Percentiles rank a stretch among this genome's conserved stretches.
Evolutionary conservation across 139 green algal species (phyloP).

Genomic region (Dunaliella sp.): DNA sequence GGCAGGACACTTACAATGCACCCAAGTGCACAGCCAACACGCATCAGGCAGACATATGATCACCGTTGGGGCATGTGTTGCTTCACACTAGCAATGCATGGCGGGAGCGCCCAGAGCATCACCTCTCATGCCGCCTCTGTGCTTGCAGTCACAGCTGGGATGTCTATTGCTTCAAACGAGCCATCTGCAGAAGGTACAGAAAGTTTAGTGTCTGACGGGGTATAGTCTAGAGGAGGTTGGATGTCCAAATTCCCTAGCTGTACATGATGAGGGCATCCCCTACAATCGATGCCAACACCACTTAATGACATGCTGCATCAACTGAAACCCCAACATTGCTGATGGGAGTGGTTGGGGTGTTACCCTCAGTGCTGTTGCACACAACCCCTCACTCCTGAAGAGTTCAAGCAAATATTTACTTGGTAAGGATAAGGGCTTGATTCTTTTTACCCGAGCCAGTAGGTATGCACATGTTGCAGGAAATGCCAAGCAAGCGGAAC

Average conservation of each 20-base stretch:
- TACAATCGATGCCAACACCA: not conserved
- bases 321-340: not conserved
- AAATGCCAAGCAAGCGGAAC: too few relatives aligned
- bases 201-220: not conserved
- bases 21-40: too few relatives aligned
- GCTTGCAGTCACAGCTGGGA: slow-evolving; percentile 15
- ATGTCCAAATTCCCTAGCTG: not conserved
- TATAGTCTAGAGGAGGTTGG: not conserved
- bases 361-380: not conserved
- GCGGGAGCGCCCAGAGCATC: too few relatives aligned
- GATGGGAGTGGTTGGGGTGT: not conserved
- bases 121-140: not conserved
- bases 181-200: slow-evolving; percentile 24
- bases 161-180: slow-evolving; percentile 39
- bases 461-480: too few relatives aligned
- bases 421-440: too few relatives aligned
- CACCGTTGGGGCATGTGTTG: too few relatives aligned
- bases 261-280: not conserved
- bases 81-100: too few relatives aligned
- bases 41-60: too few relatives aligned
- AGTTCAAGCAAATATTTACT: too few relatives aligned
- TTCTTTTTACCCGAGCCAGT: too few relatives aligned
- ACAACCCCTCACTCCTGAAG: too few relatives aligned
- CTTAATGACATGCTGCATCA: not conserved
- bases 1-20: too few relatives aligned